Evolutionary conservation across 192 early-diverging fungal species (phyloP).

Genomic region (Backusella tarrabulga): DNA sequence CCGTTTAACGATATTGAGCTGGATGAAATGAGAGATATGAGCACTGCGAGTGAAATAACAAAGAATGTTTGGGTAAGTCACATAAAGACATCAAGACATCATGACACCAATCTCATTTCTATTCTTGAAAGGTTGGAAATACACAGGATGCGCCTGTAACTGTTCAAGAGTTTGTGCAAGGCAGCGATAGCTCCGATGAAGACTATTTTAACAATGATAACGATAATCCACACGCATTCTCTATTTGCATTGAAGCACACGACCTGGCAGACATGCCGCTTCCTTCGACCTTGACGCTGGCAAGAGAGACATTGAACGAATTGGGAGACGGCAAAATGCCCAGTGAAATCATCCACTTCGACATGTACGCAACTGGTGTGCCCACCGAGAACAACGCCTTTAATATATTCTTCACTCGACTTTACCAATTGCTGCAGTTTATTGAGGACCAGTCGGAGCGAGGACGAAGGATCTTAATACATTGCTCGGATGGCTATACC

Average conservation of each 20-base stretch:
- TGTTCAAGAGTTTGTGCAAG: not conserved
- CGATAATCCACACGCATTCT: conserved; percentile 42
- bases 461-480: conserved; percentile 44
- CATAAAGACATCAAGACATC: not conserved
- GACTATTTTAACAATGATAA: not conserved
- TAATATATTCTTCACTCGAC: conserved; percentile 22
- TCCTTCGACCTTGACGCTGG: conserved; percentile 30
- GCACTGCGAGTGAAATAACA: conserved; percentile 44
- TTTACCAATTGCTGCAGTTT: conserved; percentile 32
- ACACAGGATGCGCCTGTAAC: conserved; percentile 43
- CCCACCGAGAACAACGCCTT: conserved; percentile 14
- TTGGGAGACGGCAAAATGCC: conserved; percentile 13
- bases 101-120: not conserved
- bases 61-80: conserved; percentile 43
- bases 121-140: conserved; percentile 34
- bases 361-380: conserved; percentile 33
- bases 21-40: conserved; percentile 46
- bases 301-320: conserved; percentile 34
- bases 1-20: conserved; percentile 43
- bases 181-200: conserved; percentile 14
- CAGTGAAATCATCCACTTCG: conserved; percentile 34
- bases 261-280: conserved; percentile 45
- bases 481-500: conserved; percentile 59
- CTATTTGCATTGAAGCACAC: conserved; percentile 49
- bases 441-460: conserved; percentile 30